These are phyloP conservation scores for Musa itinerans DNA, from an alignment of 176 grass and related monocot genomes.

Conservation along the genomic window DNA sequence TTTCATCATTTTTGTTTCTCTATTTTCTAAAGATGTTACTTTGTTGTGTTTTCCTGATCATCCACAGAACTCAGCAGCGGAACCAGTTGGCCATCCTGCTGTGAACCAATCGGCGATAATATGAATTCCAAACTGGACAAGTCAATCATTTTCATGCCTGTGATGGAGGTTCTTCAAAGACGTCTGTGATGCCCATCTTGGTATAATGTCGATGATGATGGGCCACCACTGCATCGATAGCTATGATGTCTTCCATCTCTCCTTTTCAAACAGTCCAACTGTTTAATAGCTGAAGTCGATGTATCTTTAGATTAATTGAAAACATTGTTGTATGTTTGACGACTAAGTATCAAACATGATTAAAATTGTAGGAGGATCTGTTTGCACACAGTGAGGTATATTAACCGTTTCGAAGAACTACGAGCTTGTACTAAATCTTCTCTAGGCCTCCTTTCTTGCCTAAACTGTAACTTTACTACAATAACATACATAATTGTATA, in stretches of 20 bases:
- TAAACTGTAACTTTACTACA: no score
- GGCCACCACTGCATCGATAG: constrained; percentile 70
- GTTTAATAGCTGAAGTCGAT: neutral
- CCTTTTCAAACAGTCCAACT: neutral
- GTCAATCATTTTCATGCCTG: constrained; percentile 76
- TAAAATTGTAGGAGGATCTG: neutral
- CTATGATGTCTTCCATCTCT: neutral
- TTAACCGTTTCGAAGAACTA: neutral
- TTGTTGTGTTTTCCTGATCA: constrained; percentile 36
- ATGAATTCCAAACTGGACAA: constrained; percentile 63
- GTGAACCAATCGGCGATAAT: constrained; percentile 49
- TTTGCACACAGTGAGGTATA: neutral
- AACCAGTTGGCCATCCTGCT: constrained; percentile 77
- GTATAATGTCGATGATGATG: constrained; percentile 61
- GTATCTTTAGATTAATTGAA: neutral
- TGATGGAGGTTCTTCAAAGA: constrained; percentile 56
- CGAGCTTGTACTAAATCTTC: neutral
- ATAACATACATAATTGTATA: no score
- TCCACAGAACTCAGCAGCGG: constrained; percentile 71
- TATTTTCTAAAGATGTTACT: neutral
- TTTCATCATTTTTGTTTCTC: neutral
- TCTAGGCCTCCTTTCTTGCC: neutral
- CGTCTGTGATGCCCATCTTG: constrained; percentile 59
- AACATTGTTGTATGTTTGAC: neutral
- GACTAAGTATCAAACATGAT: neutral